Base-by-base conservation (phyloP, 805 yeast genomes). In the Sporopachydermia quercuum region DNA sequence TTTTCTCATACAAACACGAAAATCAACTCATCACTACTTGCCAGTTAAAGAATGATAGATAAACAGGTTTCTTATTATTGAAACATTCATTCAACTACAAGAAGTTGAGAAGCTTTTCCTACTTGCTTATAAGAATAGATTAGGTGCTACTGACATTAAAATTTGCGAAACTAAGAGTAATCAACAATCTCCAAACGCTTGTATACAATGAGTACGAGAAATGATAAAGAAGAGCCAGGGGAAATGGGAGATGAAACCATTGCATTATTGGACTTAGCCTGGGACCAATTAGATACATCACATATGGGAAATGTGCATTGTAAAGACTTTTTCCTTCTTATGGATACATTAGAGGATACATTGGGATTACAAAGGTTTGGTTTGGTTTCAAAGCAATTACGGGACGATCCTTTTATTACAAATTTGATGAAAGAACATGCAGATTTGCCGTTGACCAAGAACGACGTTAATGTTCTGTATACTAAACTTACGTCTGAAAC, bases 231-330 rank as follows among this genome's bases (percentile, higher is more conserved):
- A 23, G 13, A 8, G 30, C n/a, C 30, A 23, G 8, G 13, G 30
- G 30, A 23, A 23, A 8, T 23, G 8, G 30, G n/a, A 8, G 30
- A 23, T 8, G 30, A 23, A 23, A 23, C 30, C n/a, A 8, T 23
- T n/a, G 30, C 30, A 23, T 23, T 23, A 23, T 23, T 23, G 30
- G 30, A 23, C 30, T n/a, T 23, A 8, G 30, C 30, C n/a, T 23
- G 30, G 30, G 30, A 23, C n/a, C 30, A 23, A 23, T 8, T 23
- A 8, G 30, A 23, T 23, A 23, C 30, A 23, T 8, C 8, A 8
- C 30, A 23, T n/a, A 23, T n/a, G 13, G 30, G 30, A 8, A n/a
- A 8, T 8, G 30, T 23, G 30, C 30, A 8, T n/a, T 23, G 30
- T n/a, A 8, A n/a, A 8, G 13, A n/a, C 13, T 23, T 23, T 23